phyloP scores from a whole-genome alignment of 768 basidiomycete species.

The Russula dissimulans region DNA sequence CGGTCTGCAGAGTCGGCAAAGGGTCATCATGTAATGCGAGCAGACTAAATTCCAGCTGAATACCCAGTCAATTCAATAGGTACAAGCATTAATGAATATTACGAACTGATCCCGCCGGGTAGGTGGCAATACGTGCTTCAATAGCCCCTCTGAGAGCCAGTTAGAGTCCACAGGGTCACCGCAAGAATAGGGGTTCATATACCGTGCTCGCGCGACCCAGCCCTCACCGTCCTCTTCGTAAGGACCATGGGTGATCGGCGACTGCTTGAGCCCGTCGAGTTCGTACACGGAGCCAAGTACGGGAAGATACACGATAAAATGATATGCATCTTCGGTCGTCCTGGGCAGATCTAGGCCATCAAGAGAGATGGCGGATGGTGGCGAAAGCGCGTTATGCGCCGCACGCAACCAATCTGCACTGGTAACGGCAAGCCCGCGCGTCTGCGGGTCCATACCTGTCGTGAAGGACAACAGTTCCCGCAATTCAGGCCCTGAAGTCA shows the following conservation, averaged over 20 bases:
- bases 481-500: conserved; percentile 58
- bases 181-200: conserved; percentile 18
- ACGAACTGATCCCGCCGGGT: conserved; percentile 81
- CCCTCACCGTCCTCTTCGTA: conserved; percentile 62
- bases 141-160: conserved; percentile 58
- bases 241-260: conserved; percentile 73
- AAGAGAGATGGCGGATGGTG: conserved; percentile 79
- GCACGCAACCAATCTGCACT: conserved; percentile 73
- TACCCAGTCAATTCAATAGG: neutral
- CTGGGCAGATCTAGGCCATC: conserved; percentile 70
- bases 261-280: conserved; percentile 79
- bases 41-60: conserved; percentile 84
- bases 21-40: conserved; percentile 81
- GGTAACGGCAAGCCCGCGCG: conserved; percentile 70
- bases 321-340: conserved; percentile 77
- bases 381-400: conserved; percentile 89
- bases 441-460: conserved; percentile 80
- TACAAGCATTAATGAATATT: neutral
- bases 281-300: conserved; percentile 80
- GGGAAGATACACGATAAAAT: conserved; percentile 93
- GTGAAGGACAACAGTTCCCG: conserved; percentile 70
- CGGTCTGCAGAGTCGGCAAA: conserved; percentile 54
- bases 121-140: conserved; percentile 80
- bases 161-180: conserved; percentile 14
- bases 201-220: conserved; percentile 80